Conservation (phyloP, 371 early-diverging fungal species). For the Blakeslea trispora region DNA sequence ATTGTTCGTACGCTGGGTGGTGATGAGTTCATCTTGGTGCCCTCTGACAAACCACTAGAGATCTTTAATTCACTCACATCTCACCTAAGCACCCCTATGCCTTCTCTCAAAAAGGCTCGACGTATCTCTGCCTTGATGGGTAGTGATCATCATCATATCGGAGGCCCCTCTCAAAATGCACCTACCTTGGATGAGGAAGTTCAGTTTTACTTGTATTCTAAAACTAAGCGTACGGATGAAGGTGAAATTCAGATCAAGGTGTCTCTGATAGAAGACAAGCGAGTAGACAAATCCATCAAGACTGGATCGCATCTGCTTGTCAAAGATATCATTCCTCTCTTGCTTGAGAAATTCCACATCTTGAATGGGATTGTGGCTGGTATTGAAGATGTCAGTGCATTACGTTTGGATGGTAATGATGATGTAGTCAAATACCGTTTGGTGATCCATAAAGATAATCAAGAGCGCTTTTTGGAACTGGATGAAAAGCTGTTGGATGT, state of each 20-base stretch:
- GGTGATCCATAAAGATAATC: conserved; percentile 23
- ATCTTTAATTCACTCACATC: conserved; percentile 56
- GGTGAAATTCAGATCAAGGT: conserved; percentile 46
- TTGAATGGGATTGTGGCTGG: conserved; percentile 49
- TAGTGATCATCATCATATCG: conserved; percentile 37
- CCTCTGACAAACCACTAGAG: conserved; percentile 54
- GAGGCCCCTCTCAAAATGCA: conserved; percentile 31
- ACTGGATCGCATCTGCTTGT: conserved; percentile 35
- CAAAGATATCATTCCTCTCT: conserved; percentile 35
- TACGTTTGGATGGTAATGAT: conserved; percentile 33
- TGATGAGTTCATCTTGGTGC: conserved; percentile 38
- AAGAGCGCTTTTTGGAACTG: conserved; percentile 15
- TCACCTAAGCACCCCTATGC: conserved; percentile 56
- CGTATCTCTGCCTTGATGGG: conserved; percentile 54
- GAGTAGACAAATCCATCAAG: conserved; percentile 45
- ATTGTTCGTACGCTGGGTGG: conserved; percentile 48
- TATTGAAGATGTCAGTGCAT: conserved; percentile 25
- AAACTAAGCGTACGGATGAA: conserved; percentile 35
- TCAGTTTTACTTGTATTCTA: conserved; percentile 45
- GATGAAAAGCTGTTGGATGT: conserved; percentile 33
- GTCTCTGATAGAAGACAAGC: conserved; percentile 31
- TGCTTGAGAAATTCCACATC: conserved; percentile 53
- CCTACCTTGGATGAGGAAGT: conserved; percentile 22
- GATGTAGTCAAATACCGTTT: conserved; percentile 35
- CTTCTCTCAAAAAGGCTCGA: conserved; percentile 45